Percentiles rank a stretch among this genome's conserved stretches.
phyloP scores from a whole-genome alignment of 257 asterid species.

The Scutellaria galericulata region DNA sequence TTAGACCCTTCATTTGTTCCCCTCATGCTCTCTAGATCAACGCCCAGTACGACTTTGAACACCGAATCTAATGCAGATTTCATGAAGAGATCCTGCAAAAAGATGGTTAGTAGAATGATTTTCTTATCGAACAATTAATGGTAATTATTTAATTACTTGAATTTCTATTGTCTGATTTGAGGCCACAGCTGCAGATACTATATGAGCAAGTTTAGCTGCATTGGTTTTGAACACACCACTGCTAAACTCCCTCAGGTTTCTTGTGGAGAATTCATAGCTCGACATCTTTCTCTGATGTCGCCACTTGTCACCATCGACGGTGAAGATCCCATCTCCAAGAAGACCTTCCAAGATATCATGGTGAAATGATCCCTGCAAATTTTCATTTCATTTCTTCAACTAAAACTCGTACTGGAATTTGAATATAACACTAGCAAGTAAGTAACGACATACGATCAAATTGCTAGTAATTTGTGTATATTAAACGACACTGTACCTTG shows the following conservation, averaged over 20 bases:
- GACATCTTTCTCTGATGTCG: constrained; percentile 65
- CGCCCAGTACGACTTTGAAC: constrained; percentile 68
- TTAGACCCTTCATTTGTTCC: constrained; percentile 53
- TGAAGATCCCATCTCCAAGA: constrained; percentile 71
- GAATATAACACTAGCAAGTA: neutral
- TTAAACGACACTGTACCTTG: constrained; percentile 52
- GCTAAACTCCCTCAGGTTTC: constrained; percentile 65
- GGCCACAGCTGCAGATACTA: constrained; percentile 43
- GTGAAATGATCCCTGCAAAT: constrained; percentile 56
- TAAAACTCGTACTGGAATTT: neutral
- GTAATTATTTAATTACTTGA: constrained; percentile 41
- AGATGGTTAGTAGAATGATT: neutral
- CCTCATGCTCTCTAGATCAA: constrained; percentile 59
- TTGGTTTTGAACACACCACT: constrained; percentile 54
- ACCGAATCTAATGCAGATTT: constrained; percentile 70
- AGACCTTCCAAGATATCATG: constrained; percentile 57
- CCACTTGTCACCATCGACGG: constrained; percentile 70
- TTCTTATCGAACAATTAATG: too few relatives aligned
- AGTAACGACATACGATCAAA: too few relatives aligned
- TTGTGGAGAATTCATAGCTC: constrained; percentile 69
- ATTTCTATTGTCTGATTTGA: constrained; percentile 49
- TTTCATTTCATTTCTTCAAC: too few relatives aligned
- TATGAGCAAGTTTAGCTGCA: constrained; percentile 56
- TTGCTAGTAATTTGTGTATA: too few relatives aligned
- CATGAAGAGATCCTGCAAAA: constrained; percentile 67